Conservation (phyloP, 169 alveolate species). For the Plasmodium gonderi region DNA sequence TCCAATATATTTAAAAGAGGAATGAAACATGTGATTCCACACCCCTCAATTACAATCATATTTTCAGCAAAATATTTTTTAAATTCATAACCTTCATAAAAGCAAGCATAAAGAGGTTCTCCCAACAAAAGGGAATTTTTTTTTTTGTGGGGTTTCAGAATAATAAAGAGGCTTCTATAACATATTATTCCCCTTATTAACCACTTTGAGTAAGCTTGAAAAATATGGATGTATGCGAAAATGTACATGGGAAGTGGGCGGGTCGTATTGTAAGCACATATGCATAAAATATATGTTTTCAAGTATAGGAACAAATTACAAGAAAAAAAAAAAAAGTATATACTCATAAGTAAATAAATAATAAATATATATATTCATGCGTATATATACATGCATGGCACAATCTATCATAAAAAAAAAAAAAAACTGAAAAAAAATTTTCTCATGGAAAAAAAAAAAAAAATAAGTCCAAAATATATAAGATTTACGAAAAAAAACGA, state of each 20-base stretch:
- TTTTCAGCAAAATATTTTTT: not conserved
- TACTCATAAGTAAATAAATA: not conserved
- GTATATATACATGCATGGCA: not conserved
- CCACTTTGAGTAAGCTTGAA: not conserved
- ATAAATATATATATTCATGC: not conserved
- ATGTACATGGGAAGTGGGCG: not conserved
- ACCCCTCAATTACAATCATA: not conserved
- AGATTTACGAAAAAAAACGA: not conserved
- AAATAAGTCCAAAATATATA: not conserved
- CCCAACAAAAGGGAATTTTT: not conserved
- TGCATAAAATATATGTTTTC: not conserved
- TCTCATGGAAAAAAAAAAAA: not conserved
- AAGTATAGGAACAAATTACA: not conserved
- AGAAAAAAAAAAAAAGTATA: no score
- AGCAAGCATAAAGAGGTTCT: not conserved
- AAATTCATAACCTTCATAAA: not conserved
- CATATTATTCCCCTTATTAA: not conserved
- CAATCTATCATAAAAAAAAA: not conserved
- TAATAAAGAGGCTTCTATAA: not conserved
- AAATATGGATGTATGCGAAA: not conserved
- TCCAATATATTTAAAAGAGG: slow-evolving; percentile 1
- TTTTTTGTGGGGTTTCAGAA: not conserved
- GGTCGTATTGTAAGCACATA: no score
- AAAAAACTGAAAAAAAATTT: not conserved
- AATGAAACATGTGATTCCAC: not conserved